phyloP scores from a whole-genome alignment of 225 moss, liverwort and hornwort genomes.

The Bryum argenteum region DNA sequence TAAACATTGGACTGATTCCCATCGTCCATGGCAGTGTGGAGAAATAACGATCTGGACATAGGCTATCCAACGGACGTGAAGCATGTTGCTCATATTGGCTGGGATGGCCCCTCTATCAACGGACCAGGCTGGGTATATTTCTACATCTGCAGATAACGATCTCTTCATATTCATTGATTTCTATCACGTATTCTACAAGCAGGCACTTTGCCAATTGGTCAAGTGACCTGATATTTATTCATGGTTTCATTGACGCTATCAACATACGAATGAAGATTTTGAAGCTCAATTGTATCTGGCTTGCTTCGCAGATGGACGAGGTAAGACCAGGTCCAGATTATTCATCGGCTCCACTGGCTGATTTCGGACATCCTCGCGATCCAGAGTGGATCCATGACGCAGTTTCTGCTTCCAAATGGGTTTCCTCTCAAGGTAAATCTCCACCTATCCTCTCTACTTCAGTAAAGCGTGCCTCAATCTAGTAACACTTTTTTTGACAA shows the following conservation, averaged over 20 bases:
- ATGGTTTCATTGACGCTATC: background rate
- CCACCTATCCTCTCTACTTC: background rate
- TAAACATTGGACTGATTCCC: conserved; percentile 32
- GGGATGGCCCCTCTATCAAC: conserved; percentile 67
- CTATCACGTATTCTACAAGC: background rate
- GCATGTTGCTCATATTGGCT: conserved; percentile 69
- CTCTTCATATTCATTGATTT: background rate
- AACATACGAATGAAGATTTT: conserved; percentile 5
- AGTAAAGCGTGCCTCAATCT: background rate
- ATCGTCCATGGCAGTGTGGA: conserved; percentile 57
- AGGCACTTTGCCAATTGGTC: conserved; percentile 3
- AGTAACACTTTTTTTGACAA: background rate
- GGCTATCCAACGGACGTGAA: conserved; percentile 71
- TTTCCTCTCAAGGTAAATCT: conserved; percentile 52
- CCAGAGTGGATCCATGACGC: conserved; percentile 63
- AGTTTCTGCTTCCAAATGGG: conserved; percentile 61
- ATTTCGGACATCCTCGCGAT: conserved; percentile 61
- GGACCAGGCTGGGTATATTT: conserved; percentile 63
- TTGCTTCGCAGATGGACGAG: conserved; percentile 60
- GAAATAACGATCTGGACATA: conserved; percentile 62
- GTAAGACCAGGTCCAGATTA: conserved; percentile 63
- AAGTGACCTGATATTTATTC: background rate
- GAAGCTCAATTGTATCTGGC: conserved; percentile 5
- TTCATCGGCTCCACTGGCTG: conserved; percentile 59
- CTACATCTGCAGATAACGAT: conserved; percentile 11